Percentiles rank a stretch among this genome's conserved stretches.
phyloP scores from a whole-genome alignment of 108 stramenopile genomes.

The Phaeodactylum tricornutum region DNA sequence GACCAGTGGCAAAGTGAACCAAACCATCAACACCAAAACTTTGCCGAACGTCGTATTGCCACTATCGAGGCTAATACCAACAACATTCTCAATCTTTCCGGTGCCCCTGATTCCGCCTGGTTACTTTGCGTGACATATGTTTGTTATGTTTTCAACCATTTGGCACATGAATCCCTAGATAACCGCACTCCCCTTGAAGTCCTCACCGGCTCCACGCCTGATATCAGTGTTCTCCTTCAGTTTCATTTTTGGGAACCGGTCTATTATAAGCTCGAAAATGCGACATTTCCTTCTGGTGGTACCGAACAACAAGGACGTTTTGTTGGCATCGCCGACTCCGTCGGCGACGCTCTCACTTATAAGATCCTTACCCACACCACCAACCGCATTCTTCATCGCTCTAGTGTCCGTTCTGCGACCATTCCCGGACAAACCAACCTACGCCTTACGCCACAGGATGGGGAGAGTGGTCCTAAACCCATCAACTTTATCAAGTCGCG shows the following conservation, averaged over 20 bases:
- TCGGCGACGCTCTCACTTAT: slow-evolving; percentile 21
- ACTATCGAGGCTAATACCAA: slow-evolving; percentile 7
- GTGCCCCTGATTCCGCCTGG: slow-evolving; percentile 12
- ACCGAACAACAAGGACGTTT: slow-evolving; percentile 4
- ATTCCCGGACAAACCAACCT: too few relatives aligned
- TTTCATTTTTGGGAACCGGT: slow-evolving; percentile 5
- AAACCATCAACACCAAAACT: slow-evolving; percentile 16
- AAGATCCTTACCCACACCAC: slow-evolving; percentile 6
- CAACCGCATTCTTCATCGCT: slow-evolving; percentile 9
- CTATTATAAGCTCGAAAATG: background rate
- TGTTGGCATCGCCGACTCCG: slow-evolving; percentile 21
- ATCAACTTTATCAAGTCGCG: too few relatives aligned
- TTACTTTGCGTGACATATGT: slow-evolving; percentile 12
- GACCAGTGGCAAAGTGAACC: slow-evolving; percentile 12
- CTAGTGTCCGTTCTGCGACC: slow-evolving; percentile 4
- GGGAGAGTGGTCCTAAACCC: too few relatives aligned
- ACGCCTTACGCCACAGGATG: too few relatives aligned
- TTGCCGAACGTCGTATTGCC: slow-evolving; percentile 9
- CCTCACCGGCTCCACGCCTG: slow-evolving; percentile 1
- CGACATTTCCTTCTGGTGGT: background rate
- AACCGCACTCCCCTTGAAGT: too few relatives aligned
- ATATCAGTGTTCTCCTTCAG: slow-evolving; percentile 1
- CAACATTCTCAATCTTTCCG: slow-evolving; percentile 10
- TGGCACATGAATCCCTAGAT: background rate
- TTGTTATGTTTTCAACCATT: slow-evolving; percentile 4